Base-by-base conservation (phyloP, 2,329 filamentous ascomycete species). In the Colletotrichum incanum region DNA sequence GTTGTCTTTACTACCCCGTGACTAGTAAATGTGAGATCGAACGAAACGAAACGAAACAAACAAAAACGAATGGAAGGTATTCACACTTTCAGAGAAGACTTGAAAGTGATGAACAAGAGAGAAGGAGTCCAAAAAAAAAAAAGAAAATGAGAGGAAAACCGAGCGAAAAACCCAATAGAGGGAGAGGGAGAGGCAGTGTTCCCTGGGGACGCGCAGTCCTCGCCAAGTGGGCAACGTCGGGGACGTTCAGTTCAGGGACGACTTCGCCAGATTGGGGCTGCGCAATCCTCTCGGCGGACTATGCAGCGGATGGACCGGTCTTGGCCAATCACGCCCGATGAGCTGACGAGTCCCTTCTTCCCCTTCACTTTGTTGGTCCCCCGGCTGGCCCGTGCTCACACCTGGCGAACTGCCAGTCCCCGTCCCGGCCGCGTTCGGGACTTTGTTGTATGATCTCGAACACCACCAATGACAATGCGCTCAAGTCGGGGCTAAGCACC, bases 311-410 rank as follows among this genome's bases (percentile, higher is more conserved):
- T 43, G 39, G 52, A 26, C 56, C 68, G 41, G 39, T 18, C 7
- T 14, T 23, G 62, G 65, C 77, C 80, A 82, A 82, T 81, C 73
- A 78, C 61, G 49, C 50, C 43, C 61, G 63, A 72, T 55, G 56
- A 79, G 80, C 79, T 82, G 78, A 82, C 80, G 80, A 82, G 79
- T 79, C 77, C 76, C 73, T 72, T 73, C 68, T 71, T 74, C 75
- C 65, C 11, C 16, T 9, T 28, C 47, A 49, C 47, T 26, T 26
- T 16, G 23, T 7, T 16, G n/a, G 47, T 49, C 28, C 28, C n/a
- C 6, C 26, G 26, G 8, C 11, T 54, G 67, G 41, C 41, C 49
- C 39, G 47, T 67, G 62, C 39, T 18, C 58, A 11, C 20, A 3
- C 18, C 20, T 49, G 45, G 49, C 56, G n/a, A 56, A 59, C 64